Evolutionary conservation across 1,139 yeast species (phyloP).

Genomic region (Protomyces pachydermus): DNA sequence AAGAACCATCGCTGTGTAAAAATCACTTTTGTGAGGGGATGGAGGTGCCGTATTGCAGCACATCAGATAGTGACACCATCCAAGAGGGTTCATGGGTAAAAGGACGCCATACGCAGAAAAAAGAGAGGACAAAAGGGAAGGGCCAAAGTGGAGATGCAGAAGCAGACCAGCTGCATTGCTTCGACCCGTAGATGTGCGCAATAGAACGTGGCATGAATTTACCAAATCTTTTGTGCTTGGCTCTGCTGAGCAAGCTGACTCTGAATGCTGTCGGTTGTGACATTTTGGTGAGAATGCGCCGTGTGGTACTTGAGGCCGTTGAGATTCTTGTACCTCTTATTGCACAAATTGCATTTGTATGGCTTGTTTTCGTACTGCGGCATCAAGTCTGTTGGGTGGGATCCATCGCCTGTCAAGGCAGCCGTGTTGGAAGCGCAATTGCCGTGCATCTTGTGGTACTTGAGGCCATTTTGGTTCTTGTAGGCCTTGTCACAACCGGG

Average conservation of each 20-base stretch:
- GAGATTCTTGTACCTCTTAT: slow-evolving; percentile 89
- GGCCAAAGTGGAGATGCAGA: not conserved
- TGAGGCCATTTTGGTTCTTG: slow-evolving; percentile 94
- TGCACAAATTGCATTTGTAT: slow-evolving; percentile 96
- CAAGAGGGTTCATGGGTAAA: too few species aligned
- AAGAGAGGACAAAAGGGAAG: not conserved
- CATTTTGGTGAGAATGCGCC: slow-evolving; percentile 63
- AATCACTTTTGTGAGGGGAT: not conserved
- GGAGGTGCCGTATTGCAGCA: not conserved
- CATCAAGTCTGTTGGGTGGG: slow-evolving; percentile 59
- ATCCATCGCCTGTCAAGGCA: slow-evolving; percentile 24
- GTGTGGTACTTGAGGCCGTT: slow-evolving; percentile 96
- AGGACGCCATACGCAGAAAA: not conserved
- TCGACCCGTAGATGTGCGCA: too few species aligned
- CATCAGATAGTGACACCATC: too few species aligned
- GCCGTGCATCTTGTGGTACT: slow-evolving; percentile 93
- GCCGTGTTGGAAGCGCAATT: slow-evolving; percentile 39
- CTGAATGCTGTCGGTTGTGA: slow-evolving; percentile 20
- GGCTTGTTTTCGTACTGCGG: slow-evolving; percentile 93
- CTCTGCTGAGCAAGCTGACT: not conserved
- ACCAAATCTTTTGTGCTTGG: not conserved
- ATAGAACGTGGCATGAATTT: not conserved
- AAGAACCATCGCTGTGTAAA: not conserved
- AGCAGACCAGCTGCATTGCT: too few species aligned
- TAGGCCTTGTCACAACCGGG: slow-evolving; percentile 97